A percentile compares a stretch with the other conserved stretches of the same genome.
Evolutionary conservation across 352 stramenopile species (phyloP).

Genomic region (Globisporangium yorkense): DNA sequence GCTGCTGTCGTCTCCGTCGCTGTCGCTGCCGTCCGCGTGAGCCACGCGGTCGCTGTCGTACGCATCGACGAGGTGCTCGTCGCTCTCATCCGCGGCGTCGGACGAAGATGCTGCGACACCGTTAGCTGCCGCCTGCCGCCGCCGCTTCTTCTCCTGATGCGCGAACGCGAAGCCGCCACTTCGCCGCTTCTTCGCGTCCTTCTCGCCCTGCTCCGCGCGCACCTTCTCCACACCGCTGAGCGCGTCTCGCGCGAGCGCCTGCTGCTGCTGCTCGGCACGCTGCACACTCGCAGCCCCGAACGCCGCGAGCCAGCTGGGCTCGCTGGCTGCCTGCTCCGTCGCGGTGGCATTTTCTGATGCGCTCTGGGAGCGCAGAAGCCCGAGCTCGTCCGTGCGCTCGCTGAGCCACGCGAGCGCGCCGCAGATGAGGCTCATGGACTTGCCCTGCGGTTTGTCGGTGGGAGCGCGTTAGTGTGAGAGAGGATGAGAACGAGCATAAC

Average conservation of each 20-base stretch:
- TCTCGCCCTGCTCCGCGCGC: conserved; percentile 32
- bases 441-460: conserved; percentile 42
- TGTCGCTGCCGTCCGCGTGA: conserved; percentile 16
- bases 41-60: conserved; percentile 62
- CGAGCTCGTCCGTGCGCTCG: conserved; percentile 69
- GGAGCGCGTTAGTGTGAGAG: not conserved
- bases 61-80: conserved; percentile 61
- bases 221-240: conserved; percentile 54
- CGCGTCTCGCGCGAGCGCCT: conserved; percentile 34
- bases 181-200: conserved; percentile 64
- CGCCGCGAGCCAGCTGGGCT: conserved; percentile 54
- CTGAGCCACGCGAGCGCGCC: conserved; percentile 80
- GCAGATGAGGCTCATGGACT: conserved; percentile 91
- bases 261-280: conserved; percentile 36
- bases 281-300: conserved; percentile 50
- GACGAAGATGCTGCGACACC: no score
- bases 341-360: not conserved
- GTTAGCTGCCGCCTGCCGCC: not conserved
- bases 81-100: conserved; percentile 15
- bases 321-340: conserved; percentile 11
- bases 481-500: not conserved
- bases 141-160: conserved; percentile 48
- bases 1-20: conserved; percentile 29
- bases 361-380: conserved; percentile 26
- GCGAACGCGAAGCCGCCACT: conserved; percentile 48